A percentile compares a stretch with the other conserved stretches of the same genome.
Conservation (phyloP, 2,329 filamentous ascomycete species). For the Alternaria consortialis region DNA sequence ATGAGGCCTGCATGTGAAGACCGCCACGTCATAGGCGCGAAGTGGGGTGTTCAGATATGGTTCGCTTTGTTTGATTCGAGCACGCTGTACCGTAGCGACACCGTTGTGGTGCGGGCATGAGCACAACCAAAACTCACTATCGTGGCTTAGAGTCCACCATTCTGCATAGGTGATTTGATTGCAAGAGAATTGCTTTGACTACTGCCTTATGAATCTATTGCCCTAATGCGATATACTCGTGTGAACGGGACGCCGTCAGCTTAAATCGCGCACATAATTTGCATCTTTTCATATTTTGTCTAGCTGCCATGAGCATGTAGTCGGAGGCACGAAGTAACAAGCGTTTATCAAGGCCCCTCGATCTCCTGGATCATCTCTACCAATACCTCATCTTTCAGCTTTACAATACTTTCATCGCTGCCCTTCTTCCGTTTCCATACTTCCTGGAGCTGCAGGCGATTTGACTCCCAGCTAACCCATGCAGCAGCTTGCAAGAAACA, state of each 20-base stretch:
- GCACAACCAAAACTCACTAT: neutral
- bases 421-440: constrained; percentile 1
- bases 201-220: too few relatives aligned
- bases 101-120: neutral
- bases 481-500: constrained; percentile 79
- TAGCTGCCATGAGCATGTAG: too few relatives aligned
- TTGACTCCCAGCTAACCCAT: constrained; percentile 79
- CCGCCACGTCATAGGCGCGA: constrained; percentile 6
- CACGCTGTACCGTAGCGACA: neutral
- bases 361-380: constrained; percentile 19
- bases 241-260: neutral
- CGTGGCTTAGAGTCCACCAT: neutral
- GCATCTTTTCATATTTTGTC: neutral
- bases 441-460: constrained; percentile 46
- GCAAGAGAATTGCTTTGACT: accelerated
- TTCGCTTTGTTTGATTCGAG: neutral
- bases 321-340: neutral
- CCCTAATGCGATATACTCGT: neutral
- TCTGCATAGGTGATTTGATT: too few relatives aligned
- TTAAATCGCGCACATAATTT: too few relatives aligned
- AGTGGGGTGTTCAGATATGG: constrained; percentile 1
- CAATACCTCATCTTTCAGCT: constrained; percentile 15
- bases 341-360: neutral
- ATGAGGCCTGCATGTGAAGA: neutral
- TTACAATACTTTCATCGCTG: neutral